phyloP scores from a whole-genome alignment of 169 alveolate genomes.

The Plasmodium berghei region DNA sequence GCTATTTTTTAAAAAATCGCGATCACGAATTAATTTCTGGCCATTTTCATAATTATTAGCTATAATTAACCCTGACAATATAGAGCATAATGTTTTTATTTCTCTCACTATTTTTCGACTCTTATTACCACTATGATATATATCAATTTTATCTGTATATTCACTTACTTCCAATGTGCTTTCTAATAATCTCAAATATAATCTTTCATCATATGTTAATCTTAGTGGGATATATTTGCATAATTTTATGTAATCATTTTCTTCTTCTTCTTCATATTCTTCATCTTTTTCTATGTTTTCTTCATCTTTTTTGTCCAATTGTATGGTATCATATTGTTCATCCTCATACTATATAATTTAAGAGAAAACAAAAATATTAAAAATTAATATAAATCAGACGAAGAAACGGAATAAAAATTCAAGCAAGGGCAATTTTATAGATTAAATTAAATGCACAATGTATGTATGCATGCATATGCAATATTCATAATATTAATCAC shows the following conservation, averaged over 20 bases:
- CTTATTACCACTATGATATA: constrained; percentile 83
- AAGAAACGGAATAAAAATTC: neutral
- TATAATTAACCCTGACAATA: constrained; percentile 91
- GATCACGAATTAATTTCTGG: constrained; percentile 87
- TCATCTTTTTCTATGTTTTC: constrained; percentile 5
- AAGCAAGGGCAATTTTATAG: no score
- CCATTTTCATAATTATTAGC: constrained; percentile 93
- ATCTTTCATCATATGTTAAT: constrained; percentile 86
- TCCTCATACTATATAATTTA: constrained; percentile 56
- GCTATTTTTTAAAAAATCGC: constrained; percentile 87
- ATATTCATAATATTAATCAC: neutral
- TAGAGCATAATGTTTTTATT: constrained; percentile 91
- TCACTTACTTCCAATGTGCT: constrained; percentile 92
- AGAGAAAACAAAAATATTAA: constrained; percentile 1
- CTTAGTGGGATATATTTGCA: constrained; percentile 80
- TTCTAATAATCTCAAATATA: constrained; percentile 89
- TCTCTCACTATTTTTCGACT: constrained; percentile 87
- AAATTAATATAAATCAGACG: neutral
- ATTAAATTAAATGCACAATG: neutral
- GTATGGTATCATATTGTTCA: constrained; percentile 69
- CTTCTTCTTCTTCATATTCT: constrained; percentile 61
- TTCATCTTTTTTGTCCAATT: constrained; percentile 22
- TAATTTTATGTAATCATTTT: constrained; percentile 58
- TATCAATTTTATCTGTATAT: constrained; percentile 92
- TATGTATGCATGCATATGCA: neutral